Base-by-base conservation (phyloP, 306 rosid species). In the Arachis hypogaea region DNA sequence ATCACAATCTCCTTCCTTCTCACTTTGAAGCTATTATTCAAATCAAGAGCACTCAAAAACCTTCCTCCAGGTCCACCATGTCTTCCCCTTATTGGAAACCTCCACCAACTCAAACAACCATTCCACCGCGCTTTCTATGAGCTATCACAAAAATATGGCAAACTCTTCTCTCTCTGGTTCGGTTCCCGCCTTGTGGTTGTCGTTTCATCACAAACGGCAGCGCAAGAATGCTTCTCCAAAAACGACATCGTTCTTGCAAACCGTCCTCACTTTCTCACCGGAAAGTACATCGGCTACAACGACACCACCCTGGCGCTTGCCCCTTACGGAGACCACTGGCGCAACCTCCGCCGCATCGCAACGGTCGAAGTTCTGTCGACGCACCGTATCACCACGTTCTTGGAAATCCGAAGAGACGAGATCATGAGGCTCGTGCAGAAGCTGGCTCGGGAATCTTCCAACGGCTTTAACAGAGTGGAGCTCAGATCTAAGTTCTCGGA, bases 271-370 rank as follows among this genome's bases (percentile, higher is more conserved):
- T 38, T 81, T 2, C 60, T 79, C 16, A 0, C 6, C 0, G 85
- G 84, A 9, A 85, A 84, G 69, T 60, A 82, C 74, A 1, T 86
- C 0, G 73, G 62, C 28, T 87, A 90, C 82, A 82, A 87, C 76
- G 8, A 63, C 74, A 87, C 92, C 16, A 75, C 73, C 45, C 4
- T 14, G 3, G 0, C 3, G 3, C 0, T 3, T 1, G 0, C 96
- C 9, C 65, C 89, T 4, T 82, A 87, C 44, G 89, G 91, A 0
- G 86, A 87, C 38, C 92, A 87, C 55, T 90, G 96, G 96, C 90
- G 88, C 36, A 87, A 84, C 75, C 83, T 90, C 6, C 96, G 91
- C 36, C 91, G 91, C 36, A 82, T 90, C 9, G 51, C 78, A 5
- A 4, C 84, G 9, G 55, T 71, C 0, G 91, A 90, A 11, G 65